Evolutionary conservation across 179 eudicot genomes (phyloP).

Genomic region (Pouteria campechiana): DNA sequence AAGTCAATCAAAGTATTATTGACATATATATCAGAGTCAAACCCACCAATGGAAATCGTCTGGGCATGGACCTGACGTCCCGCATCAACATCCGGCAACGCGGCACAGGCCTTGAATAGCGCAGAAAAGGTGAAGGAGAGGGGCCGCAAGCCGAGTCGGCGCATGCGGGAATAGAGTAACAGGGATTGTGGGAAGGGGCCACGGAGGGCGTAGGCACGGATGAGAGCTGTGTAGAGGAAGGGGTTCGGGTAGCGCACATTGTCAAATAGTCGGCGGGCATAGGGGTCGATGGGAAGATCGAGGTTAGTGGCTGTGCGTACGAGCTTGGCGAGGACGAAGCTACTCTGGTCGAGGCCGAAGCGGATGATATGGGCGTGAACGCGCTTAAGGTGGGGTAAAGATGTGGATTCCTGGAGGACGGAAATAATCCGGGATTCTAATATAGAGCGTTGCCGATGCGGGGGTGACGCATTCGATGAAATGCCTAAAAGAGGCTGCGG

Average conservation of each 20-base stretch:
- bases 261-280: constrained; percentile 27
- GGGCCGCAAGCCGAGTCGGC: constrained; percentile 21
- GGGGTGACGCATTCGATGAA: neutral
- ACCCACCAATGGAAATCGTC: constrained; percentile 41
- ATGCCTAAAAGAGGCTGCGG: no score
- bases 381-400: constrained; percentile 29
- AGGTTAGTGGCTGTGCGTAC: constrained; percentile 45
- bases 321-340: constrained; percentile 45
- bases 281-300: constrained; percentile 20
- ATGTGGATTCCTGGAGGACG: constrained; percentile 23
- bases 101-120: constrained; percentile 22
- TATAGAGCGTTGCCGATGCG: constrained; percentile 8
- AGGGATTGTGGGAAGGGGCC: constrained; percentile 19
- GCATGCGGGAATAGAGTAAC: constrained; percentile 31
- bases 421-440: constrained; percentile 29
- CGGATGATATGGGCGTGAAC: constrained; percentile 43
- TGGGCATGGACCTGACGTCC: constrained; percentile 54
- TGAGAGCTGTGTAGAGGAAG: constrained; percentile 62
- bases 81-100: constrained; percentile 15
- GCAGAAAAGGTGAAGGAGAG: constrained; percentile 52
- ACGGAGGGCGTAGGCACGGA: constrained; percentile 47
- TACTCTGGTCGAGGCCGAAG: constrained; percentile 30
- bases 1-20: constrained; percentile 50
- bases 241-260: constrained; percentile 40
- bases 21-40: constrained; percentile 31